These are phyloP conservation scores for Rutstroemia sp. DNA, from an alignment of 2,329 filamentous ascomycete genomes.

Conservation along the genomic window DNA sequence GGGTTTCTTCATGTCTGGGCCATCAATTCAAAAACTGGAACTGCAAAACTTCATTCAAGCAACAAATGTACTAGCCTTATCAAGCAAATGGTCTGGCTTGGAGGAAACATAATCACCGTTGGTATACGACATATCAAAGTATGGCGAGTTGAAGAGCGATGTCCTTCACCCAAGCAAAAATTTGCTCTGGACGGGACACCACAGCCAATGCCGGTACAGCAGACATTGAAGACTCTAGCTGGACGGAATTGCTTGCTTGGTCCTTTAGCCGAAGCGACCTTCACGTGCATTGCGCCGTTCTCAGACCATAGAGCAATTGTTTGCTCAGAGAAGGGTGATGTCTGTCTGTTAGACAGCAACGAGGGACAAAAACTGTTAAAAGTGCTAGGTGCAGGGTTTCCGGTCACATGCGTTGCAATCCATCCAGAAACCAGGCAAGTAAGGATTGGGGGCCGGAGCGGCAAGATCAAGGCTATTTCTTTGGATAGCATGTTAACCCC, in stretches of 20 bases:
- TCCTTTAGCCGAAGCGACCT: slow-evolving; percentile 72
- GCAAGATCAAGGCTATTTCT: slow-evolving; percentile 41
- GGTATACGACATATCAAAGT: slow-evolving; percentile 90
- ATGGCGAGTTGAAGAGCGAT: slow-evolving; percentile 73
- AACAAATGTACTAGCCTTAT: slow-evolving; percentile 90
- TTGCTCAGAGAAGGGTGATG: slow-evolving; percentile 78
- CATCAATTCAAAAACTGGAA: slow-evolving; percentile 73
- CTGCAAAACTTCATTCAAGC: slow-evolving; percentile 71
- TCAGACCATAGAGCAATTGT: slow-evolving; percentile 70
- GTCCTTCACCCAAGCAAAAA: slow-evolving; percentile 57
- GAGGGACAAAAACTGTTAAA: slow-evolving; percentile 64
- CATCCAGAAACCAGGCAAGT: slow-evolving; percentile 29
- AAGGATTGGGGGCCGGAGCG: slow-evolving; percentile 32
- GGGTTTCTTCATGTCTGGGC: slow-evolving; percentile 90
- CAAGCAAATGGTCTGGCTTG: slow-evolving; percentile 85
- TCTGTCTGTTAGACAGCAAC: slow-evolving; percentile 78
- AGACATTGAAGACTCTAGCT: slow-evolving; percentile 60
- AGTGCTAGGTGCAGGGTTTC: slow-evolving; percentile 59
- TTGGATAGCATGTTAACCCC: slow-evolving; percentile 35
- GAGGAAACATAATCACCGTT: slow-evolving; percentile 72
- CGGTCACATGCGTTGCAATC: slow-evolving; percentile 34
- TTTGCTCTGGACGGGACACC: slow-evolving; percentile 39
- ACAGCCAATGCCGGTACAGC: slow-evolving; percentile 29
- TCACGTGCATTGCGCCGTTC: slow-evolving; percentile 68
- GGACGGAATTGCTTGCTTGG: slow-evolving; percentile 87